A percentile compares a stretch with the other conserved stretches of the same genome.
Conservation (phyloP, 1,139 yeast species). For the Blastobotrys raffinosifermentans region DNA sequence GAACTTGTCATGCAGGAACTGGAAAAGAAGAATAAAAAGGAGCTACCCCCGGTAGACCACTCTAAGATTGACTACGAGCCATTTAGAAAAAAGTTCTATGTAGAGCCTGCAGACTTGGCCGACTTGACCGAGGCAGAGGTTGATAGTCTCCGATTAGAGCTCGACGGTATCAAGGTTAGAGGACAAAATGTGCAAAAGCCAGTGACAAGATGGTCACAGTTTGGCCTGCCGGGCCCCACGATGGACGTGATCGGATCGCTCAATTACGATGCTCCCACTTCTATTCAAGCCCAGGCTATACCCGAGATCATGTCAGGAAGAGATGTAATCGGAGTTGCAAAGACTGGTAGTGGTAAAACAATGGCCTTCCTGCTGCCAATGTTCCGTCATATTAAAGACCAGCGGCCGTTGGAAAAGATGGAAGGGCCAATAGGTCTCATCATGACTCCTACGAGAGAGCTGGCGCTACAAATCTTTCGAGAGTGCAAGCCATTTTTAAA, state of each 20-base stretch:
- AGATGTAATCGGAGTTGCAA: conserved; percentile 90
- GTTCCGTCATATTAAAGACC: conserved; percentile 75
- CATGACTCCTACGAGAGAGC: conserved; percentile 88
- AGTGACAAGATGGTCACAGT: conserved; percentile 68
- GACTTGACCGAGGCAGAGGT: conserved; percentile 48
- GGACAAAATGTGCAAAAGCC: conserved; percentile 64
- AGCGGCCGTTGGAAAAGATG: conserved; percentile 45
- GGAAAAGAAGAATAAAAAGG: conserved; percentile 39
- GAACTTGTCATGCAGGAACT: conserved; percentile 29
- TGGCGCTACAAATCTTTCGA: conserved; percentile 76
- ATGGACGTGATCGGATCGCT: conserved; percentile 49
- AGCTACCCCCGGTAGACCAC: conserved; percentile 43
- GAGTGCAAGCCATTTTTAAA: conserved; percentile 59
- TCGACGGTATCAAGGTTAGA: conserved; percentile 59
- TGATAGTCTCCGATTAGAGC: conserved; percentile 44
- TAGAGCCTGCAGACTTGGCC: conserved; percentile 53
- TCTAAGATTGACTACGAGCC: conserved; percentile 43
- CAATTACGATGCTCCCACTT: conserved; percentile 61
- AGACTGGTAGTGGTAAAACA: conserved; percentile 96
- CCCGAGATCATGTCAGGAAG: conserved; percentile 88
- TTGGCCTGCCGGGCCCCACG: conserved; percentile 64
- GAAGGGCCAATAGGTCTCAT: conserved; percentile 80
- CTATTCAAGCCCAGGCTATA: conserved; percentile 87
- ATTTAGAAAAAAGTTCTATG: conserved; percentile 59
- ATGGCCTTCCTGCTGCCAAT: conserved; percentile 81